phyloP scores from a whole-genome alignment of 225 moss, liverwort and hornwort species.

The Polytrichum formosum region DNA sequence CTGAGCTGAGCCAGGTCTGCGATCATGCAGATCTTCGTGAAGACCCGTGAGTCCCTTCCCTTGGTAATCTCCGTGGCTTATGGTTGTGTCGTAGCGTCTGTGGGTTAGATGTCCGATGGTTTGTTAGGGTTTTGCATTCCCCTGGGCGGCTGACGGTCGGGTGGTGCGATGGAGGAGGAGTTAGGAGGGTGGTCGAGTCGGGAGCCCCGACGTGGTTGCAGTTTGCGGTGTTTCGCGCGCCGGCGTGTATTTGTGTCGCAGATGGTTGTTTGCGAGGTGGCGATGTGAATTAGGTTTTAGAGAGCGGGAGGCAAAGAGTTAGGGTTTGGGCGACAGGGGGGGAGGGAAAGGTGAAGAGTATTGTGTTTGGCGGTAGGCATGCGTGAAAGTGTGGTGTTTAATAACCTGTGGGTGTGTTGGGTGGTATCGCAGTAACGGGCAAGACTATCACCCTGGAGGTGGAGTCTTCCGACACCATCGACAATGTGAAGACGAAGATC shows the following conservation, averaged over 20 bases:
- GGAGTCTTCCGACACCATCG: slow-evolving; percentile 30
- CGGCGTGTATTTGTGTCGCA: background rate
- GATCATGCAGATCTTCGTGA: slow-evolving; percentile 50
- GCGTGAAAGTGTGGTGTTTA: too few relatives aligned
- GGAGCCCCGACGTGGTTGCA: background rate
- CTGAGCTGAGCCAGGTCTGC: slow-evolving; percentile 1
- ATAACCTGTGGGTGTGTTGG: too few relatives aligned
- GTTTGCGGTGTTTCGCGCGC: background rate
- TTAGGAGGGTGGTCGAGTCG: too few relatives aligned
- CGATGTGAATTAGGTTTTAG: too few relatives aligned
- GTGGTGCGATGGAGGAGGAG: background rate
- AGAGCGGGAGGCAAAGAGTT: too few relatives aligned
- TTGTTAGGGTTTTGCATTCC: background rate
- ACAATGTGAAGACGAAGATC: slow-evolving; percentile 26
- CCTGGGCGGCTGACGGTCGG: background rate
- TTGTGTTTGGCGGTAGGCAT: too few relatives aligned
- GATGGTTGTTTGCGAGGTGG: too few relatives aligned
- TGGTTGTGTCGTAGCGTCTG: background rate
- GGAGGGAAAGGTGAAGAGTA: too few relatives aligned
- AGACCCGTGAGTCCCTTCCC: slow-evolving; percentile 24
- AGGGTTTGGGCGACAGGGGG: too few relatives aligned
- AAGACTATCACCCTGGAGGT: slow-evolving; percentile 32
- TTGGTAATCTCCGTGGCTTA: too few relatives aligned
- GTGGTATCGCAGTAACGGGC: slow-evolving; percentile 15
- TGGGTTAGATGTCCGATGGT: background rate